These are phyloP conservation scores for Aphanomyces astaci DNA, from an alignment of 352 stramenopile species.

Conservation along the genomic window DNA sequence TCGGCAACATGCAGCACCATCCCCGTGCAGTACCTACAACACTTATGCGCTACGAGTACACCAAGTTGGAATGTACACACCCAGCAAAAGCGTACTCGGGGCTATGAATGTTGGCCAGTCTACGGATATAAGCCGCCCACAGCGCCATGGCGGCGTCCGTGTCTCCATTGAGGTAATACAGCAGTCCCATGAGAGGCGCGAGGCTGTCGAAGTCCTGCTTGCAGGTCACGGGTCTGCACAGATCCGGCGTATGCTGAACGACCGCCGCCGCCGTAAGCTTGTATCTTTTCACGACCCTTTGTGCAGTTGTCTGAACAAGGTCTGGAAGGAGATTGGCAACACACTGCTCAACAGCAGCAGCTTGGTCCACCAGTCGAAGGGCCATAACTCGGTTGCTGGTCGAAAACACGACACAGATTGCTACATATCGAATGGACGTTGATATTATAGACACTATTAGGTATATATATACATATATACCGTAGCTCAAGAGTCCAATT, in stretches of 20 bases:
- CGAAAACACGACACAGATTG: background rate
- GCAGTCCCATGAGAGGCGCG: background rate
- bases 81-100: slow-evolving; percentile 16
- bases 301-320: background rate
- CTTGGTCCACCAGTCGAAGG: background rate
- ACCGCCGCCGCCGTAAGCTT: slow-evolving; percentile 1
- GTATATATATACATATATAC: no score
- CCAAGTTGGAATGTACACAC: background rate
- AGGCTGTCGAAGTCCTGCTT: background rate
- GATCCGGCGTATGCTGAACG: background rate
- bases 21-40: slow-evolving; percentile 3
- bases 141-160: background rate
- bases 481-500: slow-evolving; percentile 14
- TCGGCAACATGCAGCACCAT: background rate
- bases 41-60: background rate
- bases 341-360: background rate
- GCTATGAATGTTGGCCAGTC: background rate
- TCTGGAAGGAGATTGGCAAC: background rate
- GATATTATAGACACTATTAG: background rate
- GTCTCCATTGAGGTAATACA: background rate
- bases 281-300: background rate
- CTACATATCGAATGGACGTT: background rate
- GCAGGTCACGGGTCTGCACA: background rate
- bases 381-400: background rate
- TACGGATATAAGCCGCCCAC: background rate